A percentile compares a stretch with the other conserved stretches of the same genome.
These are phyloP conservation scores for Astragalus membranaceus DNA, from an alignment of 306 rosid genomes.

Conservation along the genomic window DNA sequence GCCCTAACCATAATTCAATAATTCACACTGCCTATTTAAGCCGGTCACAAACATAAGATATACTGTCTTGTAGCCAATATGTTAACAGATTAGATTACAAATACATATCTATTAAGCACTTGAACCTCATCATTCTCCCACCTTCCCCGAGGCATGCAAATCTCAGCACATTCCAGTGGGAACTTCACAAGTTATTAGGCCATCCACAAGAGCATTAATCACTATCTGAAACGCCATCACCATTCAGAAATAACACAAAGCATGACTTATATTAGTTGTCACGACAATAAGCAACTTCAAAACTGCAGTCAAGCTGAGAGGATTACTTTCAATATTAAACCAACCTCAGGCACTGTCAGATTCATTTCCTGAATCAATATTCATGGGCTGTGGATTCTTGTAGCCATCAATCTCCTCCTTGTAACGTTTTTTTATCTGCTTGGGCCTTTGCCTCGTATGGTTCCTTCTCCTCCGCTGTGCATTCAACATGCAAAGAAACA, in stretches of 20 bases:
- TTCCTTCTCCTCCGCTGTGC: slow-evolving; percentile 43
- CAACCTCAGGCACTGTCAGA: slow-evolving; percentile 50
- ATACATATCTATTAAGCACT: neutral
- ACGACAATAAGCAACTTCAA: neutral
- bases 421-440: slow-evolving; percentile 78
- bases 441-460: slow-evolving; percentile 84
- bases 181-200: neutral
- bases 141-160: neutral
- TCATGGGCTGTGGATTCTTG: slow-evolving; percentile 82
- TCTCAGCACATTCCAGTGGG: neutral
- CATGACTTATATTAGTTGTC: no score
- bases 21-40: neutral
- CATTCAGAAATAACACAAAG: no score
- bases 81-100: neutral
- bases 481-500: slow-evolving; percentile 17
- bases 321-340: neutral
- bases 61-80: neutral
- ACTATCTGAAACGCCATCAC: no score
- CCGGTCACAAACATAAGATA: neutral
- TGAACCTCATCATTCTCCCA: neutral
- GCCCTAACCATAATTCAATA: no score
- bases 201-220: neutral
- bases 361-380: slow-evolving; percentile 81
- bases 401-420: slow-evolving; percentile 87
- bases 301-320: neutral